Evolutionary conservation across 352 stramenopile species (phyloP).

Genomic region (Globisporangium cederbergense): DNA sequence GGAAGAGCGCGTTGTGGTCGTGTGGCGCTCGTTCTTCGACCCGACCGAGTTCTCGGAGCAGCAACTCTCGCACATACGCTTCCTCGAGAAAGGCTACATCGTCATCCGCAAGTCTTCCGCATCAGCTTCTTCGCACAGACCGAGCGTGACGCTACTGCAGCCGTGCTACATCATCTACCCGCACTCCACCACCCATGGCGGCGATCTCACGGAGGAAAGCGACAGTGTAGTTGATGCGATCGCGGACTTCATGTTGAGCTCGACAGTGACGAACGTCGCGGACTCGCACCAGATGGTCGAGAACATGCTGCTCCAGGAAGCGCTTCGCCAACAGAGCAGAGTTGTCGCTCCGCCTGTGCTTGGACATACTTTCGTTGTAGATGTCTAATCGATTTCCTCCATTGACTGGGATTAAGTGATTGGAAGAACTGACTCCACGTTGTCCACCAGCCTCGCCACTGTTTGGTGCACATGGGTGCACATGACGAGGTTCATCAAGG

Average conservation of each 20-base stretch:
- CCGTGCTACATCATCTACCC: constrained; percentile 21
- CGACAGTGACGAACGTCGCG: constrained; percentile 19
- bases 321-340: not conserved
- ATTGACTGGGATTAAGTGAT: too few species aligned
- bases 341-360: too few species aligned
- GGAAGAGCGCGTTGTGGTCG: constrained; percentile 37
- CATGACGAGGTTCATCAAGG: too few species aligned
- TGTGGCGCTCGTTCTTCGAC: constrained; percentile 38
- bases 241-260: constrained; percentile 23
- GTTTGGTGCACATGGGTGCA: too few species aligned
- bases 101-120: constrained; percentile 24
- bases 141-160: constrained; percentile 17
- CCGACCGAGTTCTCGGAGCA: constrained; percentile 39
- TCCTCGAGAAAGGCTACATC: constrained; percentile 43
- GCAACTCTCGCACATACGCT: constrained; percentile 30
- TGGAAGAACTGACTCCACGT: too few species aligned
- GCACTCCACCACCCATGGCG: constrained; percentile 7
- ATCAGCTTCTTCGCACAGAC: too few species aligned
- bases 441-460: too few species aligned
- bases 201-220: not conserved
- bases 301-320: constrained; percentile 21
- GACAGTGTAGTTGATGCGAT: constrained; percentile 13
- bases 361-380: too few species aligned
- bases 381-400: too few species aligned
- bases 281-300: constrained; percentile 24